phyloP scores from a whole-genome alignment of 306 rosid genomes.

The Gastrolobium villosum region DNA sequence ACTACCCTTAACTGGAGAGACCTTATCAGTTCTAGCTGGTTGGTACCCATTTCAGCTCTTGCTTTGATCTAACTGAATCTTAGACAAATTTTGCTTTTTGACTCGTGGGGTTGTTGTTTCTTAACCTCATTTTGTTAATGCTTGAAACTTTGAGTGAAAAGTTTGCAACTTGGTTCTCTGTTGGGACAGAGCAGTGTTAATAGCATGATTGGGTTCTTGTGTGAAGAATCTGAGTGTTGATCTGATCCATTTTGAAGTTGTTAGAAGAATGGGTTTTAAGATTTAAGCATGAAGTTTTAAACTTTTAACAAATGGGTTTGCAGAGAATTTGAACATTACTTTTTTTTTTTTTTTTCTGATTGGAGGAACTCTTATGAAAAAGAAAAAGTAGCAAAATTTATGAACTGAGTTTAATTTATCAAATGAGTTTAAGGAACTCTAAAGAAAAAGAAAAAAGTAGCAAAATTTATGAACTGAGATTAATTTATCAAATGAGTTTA shows the following conservation, averaged over 20 bases:
- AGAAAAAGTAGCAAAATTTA: neutral
- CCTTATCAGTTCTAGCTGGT: slow-evolving; percentile 90
- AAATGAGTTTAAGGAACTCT: no score
- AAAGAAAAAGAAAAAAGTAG: no score
- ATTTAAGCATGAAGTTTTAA: slow-evolving; percentile 24
- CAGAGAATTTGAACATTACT: neutral
- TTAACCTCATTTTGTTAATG: neutral
- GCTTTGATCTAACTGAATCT: neutral
- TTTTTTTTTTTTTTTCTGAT: neutral
- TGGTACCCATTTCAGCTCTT: slow-evolving; percentile 49
- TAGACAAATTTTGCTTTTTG: neutral
- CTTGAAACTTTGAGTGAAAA: neutral
- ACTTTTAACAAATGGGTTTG: slow-evolving; percentile 30
- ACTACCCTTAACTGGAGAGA: slow-evolving; percentile 89
- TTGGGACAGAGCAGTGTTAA: neutral
- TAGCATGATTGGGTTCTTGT: neutral
- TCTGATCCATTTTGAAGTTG: slow-evolving; percentile 9
- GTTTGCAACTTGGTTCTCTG: neutral
- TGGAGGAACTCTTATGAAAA: neutral
- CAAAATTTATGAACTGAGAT: no score
- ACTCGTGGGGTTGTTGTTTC: neutral
- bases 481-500: no score
- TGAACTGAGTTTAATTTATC: neutral
- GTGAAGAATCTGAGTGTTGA: neutral
- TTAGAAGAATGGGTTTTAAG: slow-evolving; percentile 21